Base-by-base conservation (phyloP, 2,329 filamentous ascomycete species). In the Fusarium albidum region DNA sequence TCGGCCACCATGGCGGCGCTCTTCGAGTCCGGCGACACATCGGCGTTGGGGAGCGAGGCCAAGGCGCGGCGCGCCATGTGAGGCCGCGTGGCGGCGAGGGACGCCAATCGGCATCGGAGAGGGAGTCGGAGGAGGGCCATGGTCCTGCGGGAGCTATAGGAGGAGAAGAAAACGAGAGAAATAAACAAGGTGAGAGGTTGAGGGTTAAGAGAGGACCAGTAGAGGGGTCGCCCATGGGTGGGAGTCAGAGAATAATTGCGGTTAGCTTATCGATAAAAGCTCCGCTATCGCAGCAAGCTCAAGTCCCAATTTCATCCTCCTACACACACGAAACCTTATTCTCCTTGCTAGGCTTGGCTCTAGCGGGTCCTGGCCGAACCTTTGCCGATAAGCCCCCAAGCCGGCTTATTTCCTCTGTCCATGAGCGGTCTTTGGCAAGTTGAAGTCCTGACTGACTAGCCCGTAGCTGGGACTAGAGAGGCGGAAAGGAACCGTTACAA, bases 1-100 rank as follows among this genome's bases (percentile, higher is more conserved):
- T 91, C 85, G 63, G 85, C 82, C 61, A 96, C 85, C 54, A 96
- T 82, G 26, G 86, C 82, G 28, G 86, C 84, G 61, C 91, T 96
- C 65, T 85, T 78, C 1, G 92, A 95, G 73, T 92, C 88, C 40
- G 83, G 67, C 12, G 86, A 69, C 29, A 92, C 91, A 68, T 96
- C 92, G 41, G 89, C 82, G 63, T 89, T 91, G 9, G 89, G 80
- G 11, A 79, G 63, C 41, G 69, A 72, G 26, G 73, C 72, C 46
- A 72, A 64, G 25, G 60, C 54, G 43, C 69, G 71, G 48, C 65
- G 59, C 50, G 67, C 61, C 56, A 71, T 61, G 11, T 68, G 69
- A 42, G 69, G 54, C 50, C 62, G 37, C 32, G 49, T 58, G 49
- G 57, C 49, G 52, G 51, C 63, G 48, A 69, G 58, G 39, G 65